Base-by-base conservation (phyloP, 2,329 filamentous ascomycete species). In the Emergomyces africanus region DNA sequence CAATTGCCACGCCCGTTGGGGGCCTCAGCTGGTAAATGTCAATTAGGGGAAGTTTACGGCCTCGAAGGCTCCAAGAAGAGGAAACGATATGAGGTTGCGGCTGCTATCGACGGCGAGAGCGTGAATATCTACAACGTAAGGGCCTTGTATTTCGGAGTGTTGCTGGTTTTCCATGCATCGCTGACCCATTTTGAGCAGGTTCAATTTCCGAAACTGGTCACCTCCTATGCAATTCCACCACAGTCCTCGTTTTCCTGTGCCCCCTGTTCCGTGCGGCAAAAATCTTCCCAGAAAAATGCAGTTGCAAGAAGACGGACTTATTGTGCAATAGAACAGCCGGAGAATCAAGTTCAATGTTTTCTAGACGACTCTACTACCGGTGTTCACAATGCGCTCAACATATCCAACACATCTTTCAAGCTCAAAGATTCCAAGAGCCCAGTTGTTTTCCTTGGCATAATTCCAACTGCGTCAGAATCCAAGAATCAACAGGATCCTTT, bases 91-190 rank as follows among this genome's bases (percentile, higher is more conserved):
- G 83, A 86, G 66, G 75, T 85, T 57, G 81, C 76, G 37, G 77
- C 83, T 23, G 81, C 77, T 1, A 74, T 84, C 15, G 82, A 85
- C 67, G 82, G 82, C 44, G 81, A 85, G 67, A 79, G 80, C 35
- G 72, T 86, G 55, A 83, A 80, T 63, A 79, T 86, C 41, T 85
- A 85, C 71, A 82, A 83, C 71, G 83, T 85, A 74, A 54, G 70
- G 35, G 30, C 37, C 15, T 12, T 49, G 10, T 50, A n/a, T 48
- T 20, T 48, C 28, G 18, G 8, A 39, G 15, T 41, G 15, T 18
- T 46, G 28, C 18, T 25, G 0, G 10, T 53, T 58, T 58, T 35
- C 25, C 20, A 30, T 42, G 15, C 23, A 35, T 51, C 20, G 23
- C 57, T 60, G 20, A 58, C 63, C 46, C n/a, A 48, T 44, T 39